Conservation (phyloP, 2,329 filamentous ascomycete genomes). For the Fonsecaea pugnacius region DNA sequence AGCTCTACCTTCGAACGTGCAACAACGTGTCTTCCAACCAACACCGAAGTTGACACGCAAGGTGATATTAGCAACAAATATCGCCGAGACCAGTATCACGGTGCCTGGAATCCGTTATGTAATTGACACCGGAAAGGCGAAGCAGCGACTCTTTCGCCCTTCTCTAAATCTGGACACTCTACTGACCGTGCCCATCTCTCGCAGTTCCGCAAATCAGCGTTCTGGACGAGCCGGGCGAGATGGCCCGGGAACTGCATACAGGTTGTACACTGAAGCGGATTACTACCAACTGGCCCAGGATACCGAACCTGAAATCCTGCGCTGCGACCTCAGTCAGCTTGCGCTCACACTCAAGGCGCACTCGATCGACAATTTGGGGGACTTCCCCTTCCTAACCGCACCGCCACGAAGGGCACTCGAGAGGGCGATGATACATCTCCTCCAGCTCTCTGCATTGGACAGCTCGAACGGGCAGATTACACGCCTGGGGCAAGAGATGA, state of each 20-base stretch:
- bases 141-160: conserved; percentile 87
- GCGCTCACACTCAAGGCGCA: conserved; percentile 92
- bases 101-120: conserved; percentile 91
- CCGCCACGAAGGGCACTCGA: conserved; percentile 78
- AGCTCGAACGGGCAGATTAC: conserved; percentile 72
- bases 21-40: conserved; percentile 83
- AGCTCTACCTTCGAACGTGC: conserved; percentile 81
- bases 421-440: conserved; percentile 78
- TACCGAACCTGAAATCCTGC: conserved; percentile 84
- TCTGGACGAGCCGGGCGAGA: conserved; percentile 92
- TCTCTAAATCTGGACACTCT: conserved; percentile 87
- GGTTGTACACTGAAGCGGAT: conserved; percentile 81
- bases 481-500: conserved; percentile 73
- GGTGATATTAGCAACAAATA: conserved; percentile 91
- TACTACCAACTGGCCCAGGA: conserved; percentile 72
- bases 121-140: conserved; percentile 90
- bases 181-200: conserved; percentile 85
- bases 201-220: conserved; percentile 89
- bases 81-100: conserved; percentile 97
- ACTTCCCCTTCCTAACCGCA: conserved; percentile 82
- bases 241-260: conserved; percentile 83
- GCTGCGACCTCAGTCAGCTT: conserved; percentile 84
- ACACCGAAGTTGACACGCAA: conserved; percentile 77
- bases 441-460: conserved; percentile 75
- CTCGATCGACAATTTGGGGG: conserved; percentile 77